Evolutionary conservation across 1,284 basidiomycete species (phyloP), one percentile per base, ranked within the genome.

Genomic region (Xanthoconium separans): DNA sequence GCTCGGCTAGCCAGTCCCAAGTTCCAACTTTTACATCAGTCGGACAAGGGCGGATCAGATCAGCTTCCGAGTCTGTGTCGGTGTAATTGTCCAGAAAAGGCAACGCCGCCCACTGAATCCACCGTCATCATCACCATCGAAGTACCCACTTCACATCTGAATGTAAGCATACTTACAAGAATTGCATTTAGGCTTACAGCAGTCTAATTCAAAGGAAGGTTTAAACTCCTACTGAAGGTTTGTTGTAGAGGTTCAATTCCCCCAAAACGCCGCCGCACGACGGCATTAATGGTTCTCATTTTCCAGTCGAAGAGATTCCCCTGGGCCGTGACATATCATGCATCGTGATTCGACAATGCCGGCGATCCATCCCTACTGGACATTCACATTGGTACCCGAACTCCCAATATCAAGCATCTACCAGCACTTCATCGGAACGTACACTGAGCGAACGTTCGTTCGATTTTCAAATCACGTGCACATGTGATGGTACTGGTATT

Each of bases 361-460:
- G 9, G 9, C 4, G 9, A 24, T 24, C 3, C 22, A 24, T 24
- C n/a, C 36, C 11, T 9, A 10, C 6, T 12, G 13, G n/a, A 30
- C 30, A 20, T 47, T 20, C 27, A 27, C 6, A 27, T 27, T 5
- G 22, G 22, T 24, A 24, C 22, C 41, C 9, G 27, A 30, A 27
- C 41, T 29, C 16, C 16, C 24, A 9, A 29, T 18, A 7, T 10
- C 27, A 27, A n/a, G 6, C 11, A 44, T 12, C 11, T n/a, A 30
- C 27, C 2, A 18, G 31, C 10, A 13, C 31, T 9, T 9, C 6
- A 36, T 4, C 9, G 6, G 10, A 18, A 39, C 1, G 8, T 7
- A 39, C 18, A 41, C 4, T 6, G 42, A 30, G 22, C 45, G 33
- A 57, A 57, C 55, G 39, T 57, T 54, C 16, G 51, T 57, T 24